These are phyloP conservation scores for Senna tora DNA, from an alignment of 306 rosid genomes.

Conservation along the genomic window DNA sequence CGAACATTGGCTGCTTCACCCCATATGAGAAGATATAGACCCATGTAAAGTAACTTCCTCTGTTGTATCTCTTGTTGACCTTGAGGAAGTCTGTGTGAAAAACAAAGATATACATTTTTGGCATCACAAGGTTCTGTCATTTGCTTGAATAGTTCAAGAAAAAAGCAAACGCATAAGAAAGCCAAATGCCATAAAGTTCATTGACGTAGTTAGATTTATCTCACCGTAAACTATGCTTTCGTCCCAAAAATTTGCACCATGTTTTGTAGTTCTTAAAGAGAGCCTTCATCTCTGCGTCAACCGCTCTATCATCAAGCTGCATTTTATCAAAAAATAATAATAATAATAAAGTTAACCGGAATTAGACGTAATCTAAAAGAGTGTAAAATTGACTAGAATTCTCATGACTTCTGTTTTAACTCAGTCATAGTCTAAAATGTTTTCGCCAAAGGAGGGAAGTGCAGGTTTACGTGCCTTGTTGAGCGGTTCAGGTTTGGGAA, in stretches of 20 bases:
- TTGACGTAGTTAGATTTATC: constrained; percentile 14
- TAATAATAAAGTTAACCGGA: constrained; percentile 30
- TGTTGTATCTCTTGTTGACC: constrained; percentile 83
- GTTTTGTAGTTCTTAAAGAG: constrained; percentile 87
- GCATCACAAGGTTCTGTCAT: constrained; percentile 28
- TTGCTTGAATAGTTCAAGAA: constrained; percentile 21
- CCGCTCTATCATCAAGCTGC: constrained; percentile 98
- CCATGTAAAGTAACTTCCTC: constrained; percentile 88
- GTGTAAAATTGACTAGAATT: constrained; percentile 9
- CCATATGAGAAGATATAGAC: constrained; percentile 89
- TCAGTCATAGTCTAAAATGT: not conserved
- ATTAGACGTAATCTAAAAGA: too few relatives aligned
- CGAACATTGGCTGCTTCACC: constrained; percentile 90
- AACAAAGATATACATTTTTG: constrained; percentile 28
- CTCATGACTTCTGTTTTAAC: constrained; percentile 17
- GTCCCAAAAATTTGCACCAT: constrained; percentile 92
- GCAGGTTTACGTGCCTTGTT: constrained; percentile 64
- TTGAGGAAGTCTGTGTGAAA: constrained; percentile 65
- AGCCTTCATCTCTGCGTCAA: constrained; percentile 64
- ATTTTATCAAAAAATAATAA: constrained; percentile 16
- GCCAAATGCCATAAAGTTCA: constrained; percentile 14
- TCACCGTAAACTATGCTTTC: constrained; percentile 83
- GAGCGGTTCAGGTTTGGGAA: constrained; percentile 96
- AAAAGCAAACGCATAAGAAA: not conserved
- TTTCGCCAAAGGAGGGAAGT: constrained; percentile 22